A percentile compares a stretch with the other conserved stretches of the same genome.
Evolutionary conservation across 345 rosid species (phyloP).

Genomic region (Populus alba): DNA sequence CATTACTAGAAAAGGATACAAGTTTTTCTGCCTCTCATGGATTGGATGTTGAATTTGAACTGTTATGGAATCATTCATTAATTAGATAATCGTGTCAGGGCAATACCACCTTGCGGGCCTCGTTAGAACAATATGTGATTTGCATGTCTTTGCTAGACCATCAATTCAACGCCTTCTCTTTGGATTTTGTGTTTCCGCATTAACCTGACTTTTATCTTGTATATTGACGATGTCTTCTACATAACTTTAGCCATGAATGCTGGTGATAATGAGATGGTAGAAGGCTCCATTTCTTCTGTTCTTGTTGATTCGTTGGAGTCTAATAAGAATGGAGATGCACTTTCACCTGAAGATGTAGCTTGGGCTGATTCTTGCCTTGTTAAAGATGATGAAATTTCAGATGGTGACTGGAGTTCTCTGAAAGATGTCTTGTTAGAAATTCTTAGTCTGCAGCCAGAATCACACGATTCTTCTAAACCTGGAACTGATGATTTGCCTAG

Average conservation of each 20-base stretch:
- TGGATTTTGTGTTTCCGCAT: neutral
- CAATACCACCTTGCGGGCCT: neutral
- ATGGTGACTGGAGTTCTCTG: constrained; percentile 42
- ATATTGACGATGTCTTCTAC: constrained; percentile 1
- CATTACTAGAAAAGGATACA: neutral
- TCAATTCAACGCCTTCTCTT: neutral
- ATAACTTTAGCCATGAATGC: constrained; percentile 27
- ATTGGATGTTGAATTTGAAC: neutral
- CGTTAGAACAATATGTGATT: neutral
- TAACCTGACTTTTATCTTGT: neutral
- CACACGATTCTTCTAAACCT: constrained; percentile 24
- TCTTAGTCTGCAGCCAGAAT: constrained; percentile 38
- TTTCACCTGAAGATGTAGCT: constrained; percentile 54
- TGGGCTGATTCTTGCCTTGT: constrained; percentile 75
- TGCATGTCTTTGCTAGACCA: neutral
- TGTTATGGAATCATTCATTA: neutral
- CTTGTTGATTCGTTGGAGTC: constrained; percentile 27
- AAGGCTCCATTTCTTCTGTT: constrained; percentile 24
- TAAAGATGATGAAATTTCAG: constrained; percentile 43
- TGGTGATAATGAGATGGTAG: constrained; percentile 18
- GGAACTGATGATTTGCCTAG: constrained; percentile 8
- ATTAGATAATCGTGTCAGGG: neutral
- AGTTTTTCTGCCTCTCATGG: neutral
- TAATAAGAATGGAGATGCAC: constrained; percentile 24
- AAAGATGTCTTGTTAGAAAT: constrained; percentile 57